phyloP scores from a whole-genome alignment of 2,329 filamentous ascomycete species.

The Blastomyces parvus region DNA sequence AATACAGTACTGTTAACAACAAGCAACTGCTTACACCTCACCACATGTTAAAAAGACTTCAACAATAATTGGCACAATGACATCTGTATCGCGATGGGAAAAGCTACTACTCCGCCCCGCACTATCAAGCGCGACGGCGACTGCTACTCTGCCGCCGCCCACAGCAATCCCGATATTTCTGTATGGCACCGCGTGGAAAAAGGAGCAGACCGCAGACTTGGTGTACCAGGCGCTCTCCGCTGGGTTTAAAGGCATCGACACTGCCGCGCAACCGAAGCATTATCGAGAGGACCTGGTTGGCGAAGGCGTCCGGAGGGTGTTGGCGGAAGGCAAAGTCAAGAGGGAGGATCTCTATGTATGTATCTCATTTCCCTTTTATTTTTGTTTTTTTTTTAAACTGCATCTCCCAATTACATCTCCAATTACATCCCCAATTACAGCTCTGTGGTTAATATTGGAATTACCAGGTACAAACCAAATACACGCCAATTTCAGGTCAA shows the following conservation, averaged over 20 bases:
- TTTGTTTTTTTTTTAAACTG: slow-evolving; percentile 8
- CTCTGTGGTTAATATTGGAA: no score
- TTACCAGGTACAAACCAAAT: slow-evolving; percentile 69
- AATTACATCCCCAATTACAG: no score
- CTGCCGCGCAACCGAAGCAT: slow-evolving; percentile 67
- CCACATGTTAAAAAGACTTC: no score
- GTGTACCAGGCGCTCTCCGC: slow-evolving; percentile 58
- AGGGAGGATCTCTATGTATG: slow-evolving; percentile 56
- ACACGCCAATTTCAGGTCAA: slow-evolving; percentile 56
- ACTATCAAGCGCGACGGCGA: slow-evolving; percentile 12
- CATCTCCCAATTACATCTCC: no score
- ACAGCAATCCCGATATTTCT: slow-evolving; percentile 41
- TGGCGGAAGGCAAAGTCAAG: slow-evolving; percentile 49
- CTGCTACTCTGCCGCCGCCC: slow-evolving; percentile 8
- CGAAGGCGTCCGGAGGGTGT: slow-evolving; percentile 53
- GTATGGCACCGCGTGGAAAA: slow-evolving; percentile 85
- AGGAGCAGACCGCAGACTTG: slow-evolving; percentile 54
- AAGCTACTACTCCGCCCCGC: slow-evolving; percentile 4
- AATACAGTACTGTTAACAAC: no score
- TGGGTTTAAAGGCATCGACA: slow-evolving; percentile 67
- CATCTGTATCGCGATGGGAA: slow-evolving; percentile 1
- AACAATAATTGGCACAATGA: neutral
- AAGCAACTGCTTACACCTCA: no score
- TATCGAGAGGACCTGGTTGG: slow-evolving; percentile 66
- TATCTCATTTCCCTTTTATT: slow-evolving; percentile 9